Base-by-base conservation (phyloP, 352 stramenopile genomes). In the Pythium chondricola region DNA sequence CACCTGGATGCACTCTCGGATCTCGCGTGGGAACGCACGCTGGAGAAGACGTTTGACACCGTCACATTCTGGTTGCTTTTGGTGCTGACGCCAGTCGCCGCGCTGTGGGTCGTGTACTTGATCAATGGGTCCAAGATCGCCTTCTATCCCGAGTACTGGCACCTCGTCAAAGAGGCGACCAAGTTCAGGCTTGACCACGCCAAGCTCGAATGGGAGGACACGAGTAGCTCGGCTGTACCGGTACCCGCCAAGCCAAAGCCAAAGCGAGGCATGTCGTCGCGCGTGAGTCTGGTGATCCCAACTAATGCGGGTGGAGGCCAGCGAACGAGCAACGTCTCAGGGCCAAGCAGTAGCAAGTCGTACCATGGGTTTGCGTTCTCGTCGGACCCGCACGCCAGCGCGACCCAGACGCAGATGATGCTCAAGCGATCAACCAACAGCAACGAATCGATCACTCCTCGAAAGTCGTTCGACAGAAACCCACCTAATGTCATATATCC, bases 291-390 rank as follows among this genome's bases (percentile, higher is more conserved):
- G 44, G 21, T 79, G 60, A 37, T 81, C 26, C 74, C 73, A 16
- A 69, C 65, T 10, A 66, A 63, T 43, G 25, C 54, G 45, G 58
- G 56, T 16, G 21, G 17, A 3, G 26, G 38, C 26, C 20, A 26
- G 13, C 20, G 24, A 10, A 17, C 14, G 39, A 30, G 20, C 6
- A 51, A 16, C 26, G 25, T 6, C 5, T n/a, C 27, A 22, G 8
- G 50, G 20, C 5, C 37, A 9, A 46, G 43, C 35, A 25, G 24
- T 6, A 55, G 27, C 13, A 42, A 56, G 21, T 43, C 52, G 3
- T 43, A 88, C 52, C 67, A 83, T 39, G 79, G 76, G 1, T 91
- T 87, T 61, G 79, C 79, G 10, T 91, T 88, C 57, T 88, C 76
- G 10, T 73, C 66, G 43, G 79, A 88, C 38, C 43, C 63, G 6